Conservation (phyloP, 2,329 filamentous ascomycete genomes). For the Exophiala lecanii-corni region DNA sequence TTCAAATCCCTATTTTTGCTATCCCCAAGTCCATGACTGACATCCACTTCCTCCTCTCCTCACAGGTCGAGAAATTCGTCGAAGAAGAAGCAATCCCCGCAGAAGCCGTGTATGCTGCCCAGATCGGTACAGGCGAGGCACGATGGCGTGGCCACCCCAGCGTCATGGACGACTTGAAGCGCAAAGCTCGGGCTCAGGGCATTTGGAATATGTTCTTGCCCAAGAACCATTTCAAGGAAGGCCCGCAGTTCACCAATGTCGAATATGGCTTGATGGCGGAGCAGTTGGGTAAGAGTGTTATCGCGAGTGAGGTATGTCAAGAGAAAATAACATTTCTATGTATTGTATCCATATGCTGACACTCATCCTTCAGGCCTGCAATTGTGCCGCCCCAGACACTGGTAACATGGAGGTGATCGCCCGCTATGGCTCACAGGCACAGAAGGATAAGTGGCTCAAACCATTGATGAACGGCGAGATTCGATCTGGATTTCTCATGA, state of each 20-base stretch:
- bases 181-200: constrained; percentile 71
- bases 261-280: constrained; percentile 98
- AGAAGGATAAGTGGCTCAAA: constrained; percentile 77
- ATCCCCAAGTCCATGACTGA: background rate
- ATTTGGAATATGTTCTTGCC: constrained; percentile 99
- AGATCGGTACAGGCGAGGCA: constrained; percentile 68
- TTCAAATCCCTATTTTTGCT: background rate
- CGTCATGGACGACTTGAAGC: constrained; percentile 84
- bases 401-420: constrained; percentile 94
- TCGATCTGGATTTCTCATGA: constrained; percentile 88
- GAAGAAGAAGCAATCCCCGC: constrained; percentile 89
- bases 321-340: background rate
- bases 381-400: constrained; percentile 86
- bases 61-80: constrained; percentile 82
- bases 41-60: background rate
- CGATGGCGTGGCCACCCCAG: constrained; percentile 76
- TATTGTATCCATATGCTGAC: no score
- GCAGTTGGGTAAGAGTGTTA: constrained; percentile 78
- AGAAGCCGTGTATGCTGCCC: constrained; percentile 72
- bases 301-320: constrained; percentile 62
- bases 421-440: constrained; percentile 75
- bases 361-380: constrained; percentile 56
- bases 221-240: constrained; percentile 89
- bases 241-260: constrained; percentile 89
- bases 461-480: constrained; percentile 80